Evolutionary conservation across 2,329 filamentous ascomycete species (phyloP).

Genomic region (Magnaporthiopsis poae): DNA sequence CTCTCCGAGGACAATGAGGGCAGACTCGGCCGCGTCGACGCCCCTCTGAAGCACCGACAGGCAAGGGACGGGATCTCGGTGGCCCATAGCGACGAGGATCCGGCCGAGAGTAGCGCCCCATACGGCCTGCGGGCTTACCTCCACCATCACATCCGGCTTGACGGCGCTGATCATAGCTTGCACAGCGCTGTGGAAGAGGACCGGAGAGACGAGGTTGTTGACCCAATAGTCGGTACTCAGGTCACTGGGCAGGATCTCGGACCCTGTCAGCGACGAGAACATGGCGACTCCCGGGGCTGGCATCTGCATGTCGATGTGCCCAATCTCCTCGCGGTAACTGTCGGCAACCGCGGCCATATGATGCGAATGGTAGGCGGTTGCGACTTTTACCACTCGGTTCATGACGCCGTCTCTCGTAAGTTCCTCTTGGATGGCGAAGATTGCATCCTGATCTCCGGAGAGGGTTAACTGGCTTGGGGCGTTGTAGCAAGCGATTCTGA

Average conservation of each 20-base stretch:
- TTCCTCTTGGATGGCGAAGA: conserved; percentile 9
- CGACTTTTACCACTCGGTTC: conserved; percentile 15
- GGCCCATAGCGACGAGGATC: conserved; percentile 3
- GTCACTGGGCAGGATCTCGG: neutral
- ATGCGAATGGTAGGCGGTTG: conserved; percentile 21
- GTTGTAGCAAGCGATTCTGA: conserved; percentile 25
- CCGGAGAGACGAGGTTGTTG: conserved; percentile 24
- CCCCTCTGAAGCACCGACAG: conserved; percentile 12
- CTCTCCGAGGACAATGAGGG: conserved; percentile 9
- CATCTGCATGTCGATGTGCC: neutral
- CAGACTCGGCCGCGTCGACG: conserved; percentile 9
- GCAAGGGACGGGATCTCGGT: conserved; percentile 6
- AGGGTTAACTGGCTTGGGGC: conserved; percentile 26
- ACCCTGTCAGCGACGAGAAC: conserved; percentile 18
- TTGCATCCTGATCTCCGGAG: conserved; percentile 17
- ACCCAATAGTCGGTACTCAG: conserved; percentile 23
- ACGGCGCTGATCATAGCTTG: conserved; percentile 11
- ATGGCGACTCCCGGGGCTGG: neutral
- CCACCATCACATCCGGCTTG: conserved; percentile 10
- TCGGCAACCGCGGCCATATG: conserved; percentile 18
- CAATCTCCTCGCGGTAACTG: conserved; percentile 13
- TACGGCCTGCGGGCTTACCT: conserved; percentile 14
- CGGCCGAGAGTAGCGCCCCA: conserved; percentile 12
- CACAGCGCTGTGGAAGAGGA: conserved; percentile 23
- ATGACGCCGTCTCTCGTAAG: conserved; percentile 9